These are phyloP conservation scores for Stropharia rugosoannulata DNA, from an alignment of 768 basidiomycete genomes.

Conservation along the genomic window DNA sequence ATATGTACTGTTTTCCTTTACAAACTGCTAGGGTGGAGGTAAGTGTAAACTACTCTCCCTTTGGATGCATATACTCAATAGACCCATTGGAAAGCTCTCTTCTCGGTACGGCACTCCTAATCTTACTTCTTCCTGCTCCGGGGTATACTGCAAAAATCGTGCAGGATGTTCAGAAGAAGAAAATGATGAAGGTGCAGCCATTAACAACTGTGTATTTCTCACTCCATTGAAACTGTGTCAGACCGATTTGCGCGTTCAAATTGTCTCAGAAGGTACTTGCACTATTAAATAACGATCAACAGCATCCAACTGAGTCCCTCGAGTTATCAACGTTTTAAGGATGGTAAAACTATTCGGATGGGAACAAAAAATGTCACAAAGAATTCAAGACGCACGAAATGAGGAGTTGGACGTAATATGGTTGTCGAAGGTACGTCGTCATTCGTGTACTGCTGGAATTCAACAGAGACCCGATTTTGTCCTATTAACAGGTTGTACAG, in stretches of 20 bases:
- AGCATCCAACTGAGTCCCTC: too few species aligned
- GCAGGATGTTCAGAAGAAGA: slow-evolving; percentile 44
- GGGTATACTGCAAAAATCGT: slow-evolving; percentile 50
- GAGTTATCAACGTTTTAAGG: slow-evolving; percentile 53
- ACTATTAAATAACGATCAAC: background rate
- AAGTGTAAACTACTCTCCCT: background rate
- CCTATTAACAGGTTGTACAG: too few species aligned
- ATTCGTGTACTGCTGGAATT: too few species aligned
- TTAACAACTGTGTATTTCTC: too few species aligned
- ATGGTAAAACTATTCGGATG: slow-evolving; percentile 57
- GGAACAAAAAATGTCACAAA: slow-evolving; percentile 52
- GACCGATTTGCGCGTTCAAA: slow-evolving; percentile 41
- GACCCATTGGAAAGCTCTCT: too few species aligned
- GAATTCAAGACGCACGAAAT: slow-evolving; percentile 31
- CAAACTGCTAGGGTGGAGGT: slow-evolving; percentile 45
- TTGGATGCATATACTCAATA: background rate
- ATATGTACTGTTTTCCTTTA: slow-evolving; percentile 44
- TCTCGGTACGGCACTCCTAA: too few species aligned
- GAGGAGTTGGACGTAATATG: too few species aligned
- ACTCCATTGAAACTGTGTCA: too few species aligned
- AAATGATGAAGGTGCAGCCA: slow-evolving; percentile 41
- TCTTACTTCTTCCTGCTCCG: slow-evolving; percentile 41
- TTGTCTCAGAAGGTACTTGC: slow-evolving; percentile 52
- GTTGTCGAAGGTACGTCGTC: too few species aligned
- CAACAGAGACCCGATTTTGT: too few species aligned